phyloP scores from a whole-genome alignment of 1,284 basidiomycete species.

The Kwoniella shivajii region DNA sequence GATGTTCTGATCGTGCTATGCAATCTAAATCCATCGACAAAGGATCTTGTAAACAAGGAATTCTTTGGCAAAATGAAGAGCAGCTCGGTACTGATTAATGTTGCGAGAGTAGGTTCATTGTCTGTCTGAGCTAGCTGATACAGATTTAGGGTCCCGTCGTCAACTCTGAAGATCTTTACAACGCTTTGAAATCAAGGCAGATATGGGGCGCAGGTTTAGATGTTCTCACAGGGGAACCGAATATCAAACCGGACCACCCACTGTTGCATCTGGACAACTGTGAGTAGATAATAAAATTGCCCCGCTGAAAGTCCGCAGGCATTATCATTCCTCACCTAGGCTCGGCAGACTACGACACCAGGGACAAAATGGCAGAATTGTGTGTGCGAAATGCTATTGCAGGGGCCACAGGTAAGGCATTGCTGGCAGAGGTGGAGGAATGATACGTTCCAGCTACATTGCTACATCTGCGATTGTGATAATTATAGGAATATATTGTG shows the following conservation, averaged over 20 bases:
- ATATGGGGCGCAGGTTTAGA: conserved; percentile 93
- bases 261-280: conserved; percentile 74
- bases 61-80: conserved; percentile 85
- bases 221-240: conserved; percentile 90
- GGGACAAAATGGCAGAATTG: conserved; percentile 76
- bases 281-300: conserved; percentile 10
- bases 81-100: conserved; percentile 76
- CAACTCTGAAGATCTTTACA: conserved; percentile 82
- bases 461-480: neutral
- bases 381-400: conserved; percentile 53
- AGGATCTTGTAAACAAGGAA: conserved; percentile 68
- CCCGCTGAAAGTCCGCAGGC: conserved; percentile 55
- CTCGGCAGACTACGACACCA: conserved; percentile 82
- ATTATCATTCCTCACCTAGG: conserved; percentile 86
- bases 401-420: conserved; percentile 32
- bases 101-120: conserved; percentile 64
- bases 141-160: conserved; percentile 64
- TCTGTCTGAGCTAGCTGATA: neutral
- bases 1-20: conserved; percentile 84
- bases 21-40: conserved; percentile 71
- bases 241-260: conserved; percentile 72
- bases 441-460: neutral
- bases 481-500: neutral
- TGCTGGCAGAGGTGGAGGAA: conserved; percentile 44
- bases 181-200: conserved; percentile 71